phyloP scores from a whole-genome alignment of 208 protist genomes.

The Crithidia fasciculata region DNA sequence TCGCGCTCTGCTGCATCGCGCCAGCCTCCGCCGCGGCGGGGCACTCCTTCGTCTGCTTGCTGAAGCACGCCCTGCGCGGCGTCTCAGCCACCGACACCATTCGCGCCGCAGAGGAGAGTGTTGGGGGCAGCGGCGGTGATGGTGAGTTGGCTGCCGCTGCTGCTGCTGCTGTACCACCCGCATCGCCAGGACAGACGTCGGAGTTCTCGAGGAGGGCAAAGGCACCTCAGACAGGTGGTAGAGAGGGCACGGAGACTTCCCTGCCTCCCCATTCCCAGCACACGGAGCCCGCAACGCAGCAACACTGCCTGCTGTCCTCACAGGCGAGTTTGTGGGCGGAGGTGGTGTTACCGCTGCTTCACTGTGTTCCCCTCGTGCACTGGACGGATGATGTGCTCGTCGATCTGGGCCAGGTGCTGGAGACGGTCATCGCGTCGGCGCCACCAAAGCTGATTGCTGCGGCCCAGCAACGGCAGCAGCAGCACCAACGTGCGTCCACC shows the following conservation, averaged over 20 bases:
- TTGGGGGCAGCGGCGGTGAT: background rate
- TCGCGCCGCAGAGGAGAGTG: constrained; percentile 9
- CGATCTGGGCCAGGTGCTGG: constrained; percentile 35
- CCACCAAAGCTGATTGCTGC: constrained; percentile 21
- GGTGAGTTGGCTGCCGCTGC: background rate
- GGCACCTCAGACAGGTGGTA: no score
- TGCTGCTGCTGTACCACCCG: background rate
- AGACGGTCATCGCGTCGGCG: constrained; percentile 13
- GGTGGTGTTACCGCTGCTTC: constrained; percentile 44
- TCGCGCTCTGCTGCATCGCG: constrained; percentile 23
- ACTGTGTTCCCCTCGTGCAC: constrained; percentile 38
- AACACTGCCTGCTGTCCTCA: constrained; percentile 7
- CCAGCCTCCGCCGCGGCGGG: constrained; percentile 24
- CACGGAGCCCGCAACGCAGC: background rate
- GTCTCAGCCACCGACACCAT: constrained; percentile 26
- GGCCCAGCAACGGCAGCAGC: constrained; percentile 25
- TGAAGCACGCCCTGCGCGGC: constrained; percentile 33
- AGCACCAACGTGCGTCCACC: background rate
- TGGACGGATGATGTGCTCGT: constrained; percentile 38
- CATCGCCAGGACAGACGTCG: no score
- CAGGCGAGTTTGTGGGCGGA: constrained; percentile 24
- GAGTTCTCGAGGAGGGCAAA: no score
- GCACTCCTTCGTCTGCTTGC: constrained; percentile 33
- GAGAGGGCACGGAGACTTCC: no score
- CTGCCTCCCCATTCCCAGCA: no score